A percentile compares a stretch with the other conserved stretches of the same genome.
These are phyloP conservation scores for Aspergillus sp. DNA, from an alignment of 2,329 filamentous ascomycete species.

Conservation along the genomic window DNA sequence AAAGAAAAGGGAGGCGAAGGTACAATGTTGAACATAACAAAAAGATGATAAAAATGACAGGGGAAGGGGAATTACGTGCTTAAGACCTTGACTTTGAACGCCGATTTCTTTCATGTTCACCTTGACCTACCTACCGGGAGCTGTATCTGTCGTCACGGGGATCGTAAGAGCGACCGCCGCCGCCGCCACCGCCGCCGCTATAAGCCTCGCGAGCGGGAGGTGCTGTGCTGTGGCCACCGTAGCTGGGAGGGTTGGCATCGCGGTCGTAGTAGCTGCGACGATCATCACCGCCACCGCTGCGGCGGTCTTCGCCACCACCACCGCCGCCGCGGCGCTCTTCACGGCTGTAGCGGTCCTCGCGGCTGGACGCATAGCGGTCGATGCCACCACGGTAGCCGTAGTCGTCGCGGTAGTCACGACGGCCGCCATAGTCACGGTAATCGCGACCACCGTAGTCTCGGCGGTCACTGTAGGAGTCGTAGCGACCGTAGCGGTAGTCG, in stretches of 20 bases:
- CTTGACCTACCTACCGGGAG: conserved; percentile 41
- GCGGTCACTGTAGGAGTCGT: conserved; percentile 49
- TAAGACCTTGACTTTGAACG: conserved; percentile 16
- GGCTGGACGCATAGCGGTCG: conserved; percentile 47
- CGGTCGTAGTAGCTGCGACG: background rate
- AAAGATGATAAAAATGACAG: conserved; percentile 10
- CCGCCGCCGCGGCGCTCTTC: conserved; percentile 47
- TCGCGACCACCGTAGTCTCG: conserved; percentile 49
- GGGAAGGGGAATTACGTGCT: conserved; percentile 15
- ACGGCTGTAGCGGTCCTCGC: conserved; percentile 44
- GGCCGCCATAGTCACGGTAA: conserved; percentile 49
- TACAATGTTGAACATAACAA: conserved; percentile 18
- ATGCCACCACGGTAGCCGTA: conserved; percentile 37
- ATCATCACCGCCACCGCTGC: conserved; percentile 49
- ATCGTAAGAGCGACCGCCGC: conserved; percentile 38
- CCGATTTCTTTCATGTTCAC: conserved; percentile 24
- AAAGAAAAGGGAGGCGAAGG: conserved; percentile 16
- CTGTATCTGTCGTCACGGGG: conserved; percentile 42
- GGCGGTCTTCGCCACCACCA: conserved; percentile 47
- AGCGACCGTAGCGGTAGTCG: conserved; percentile 44
- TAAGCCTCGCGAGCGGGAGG: conserved; percentile 40
- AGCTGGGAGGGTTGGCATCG: conserved; percentile 35
- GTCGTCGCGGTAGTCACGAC: conserved; percentile 48
- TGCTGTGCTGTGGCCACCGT: conserved; percentile 31
- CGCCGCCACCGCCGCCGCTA: conserved; percentile 21